These are phyloP conservation scores for Neocallimastix lanati DNA, from an alignment of 192 early-diverging fungal genomes.

Conservation along the genomic window DNA sequence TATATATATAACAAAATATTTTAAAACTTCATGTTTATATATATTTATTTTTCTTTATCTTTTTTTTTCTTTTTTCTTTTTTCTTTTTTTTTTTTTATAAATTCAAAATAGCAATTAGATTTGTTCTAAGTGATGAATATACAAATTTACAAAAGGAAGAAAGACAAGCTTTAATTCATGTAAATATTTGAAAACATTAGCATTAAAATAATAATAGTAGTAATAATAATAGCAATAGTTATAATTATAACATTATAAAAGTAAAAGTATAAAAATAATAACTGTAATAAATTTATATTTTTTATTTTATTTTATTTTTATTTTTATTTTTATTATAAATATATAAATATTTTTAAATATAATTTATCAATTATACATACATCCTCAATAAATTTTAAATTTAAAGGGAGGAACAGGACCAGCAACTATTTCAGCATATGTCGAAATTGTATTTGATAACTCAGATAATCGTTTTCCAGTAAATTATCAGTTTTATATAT, in stretches of 20 bases:
- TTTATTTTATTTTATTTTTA: too few relatives aligned
- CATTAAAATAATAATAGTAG: too few relatives aligned
- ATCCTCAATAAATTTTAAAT: too few relatives aligned
- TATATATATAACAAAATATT: too few relatives aligned
- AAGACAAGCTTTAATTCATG: slow-evolving; percentile 81
- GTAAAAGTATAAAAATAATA: too few relatives aligned
- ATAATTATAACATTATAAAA: slow-evolving; percentile 1
- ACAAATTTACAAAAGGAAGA: slow-evolving; percentile 81
- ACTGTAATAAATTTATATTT: too few relatives aligned
- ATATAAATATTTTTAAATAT: too few relatives aligned
- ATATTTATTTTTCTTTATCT: too few relatives aligned
- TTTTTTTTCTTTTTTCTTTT: too few relatives aligned
- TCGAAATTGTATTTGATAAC: slow-evolving; percentile 94
- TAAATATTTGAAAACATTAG: slow-evolving; percentile 9
- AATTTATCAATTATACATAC: too few relatives aligned
- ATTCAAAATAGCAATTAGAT: slow-evolving; percentile 62
- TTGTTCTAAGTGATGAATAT: slow-evolving; percentile 90
- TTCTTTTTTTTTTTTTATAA: too few relatives aligned
- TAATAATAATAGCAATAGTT: not conserved
- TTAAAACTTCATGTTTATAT: not conserved
- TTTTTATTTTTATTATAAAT: too few relatives aligned
- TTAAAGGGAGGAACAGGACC: slow-evolving; percentile 72
- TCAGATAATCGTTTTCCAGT: slow-evolving; percentile 84
- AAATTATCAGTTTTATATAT: slow-evolving; percentile 4
- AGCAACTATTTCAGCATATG: slow-evolving; percentile 84